Evolutionary conservation across 2,329 filamentous ascomycete genomes (phyloP), one percentile per base, ranked within the genome.

Genomic region (Aspergillus neoniger): DNA sequence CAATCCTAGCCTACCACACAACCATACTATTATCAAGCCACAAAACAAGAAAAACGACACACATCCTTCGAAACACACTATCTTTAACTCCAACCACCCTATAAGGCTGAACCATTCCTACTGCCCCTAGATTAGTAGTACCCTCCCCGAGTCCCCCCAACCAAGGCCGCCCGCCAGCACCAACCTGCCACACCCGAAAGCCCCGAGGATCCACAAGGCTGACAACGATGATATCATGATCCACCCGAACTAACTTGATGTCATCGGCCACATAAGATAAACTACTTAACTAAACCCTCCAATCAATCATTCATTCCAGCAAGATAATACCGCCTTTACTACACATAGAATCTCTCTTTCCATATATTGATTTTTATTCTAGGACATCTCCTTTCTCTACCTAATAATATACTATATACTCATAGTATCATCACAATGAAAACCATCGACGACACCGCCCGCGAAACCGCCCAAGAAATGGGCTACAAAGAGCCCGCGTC

Each of bases 141-240:
- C 28, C 28, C 28, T 30, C 30, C 30, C 28, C 28, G 8, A 30
- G 10, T 4, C 10, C 30, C 30, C 30, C 32, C 12, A 36, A 36
- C 32, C 32, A 36, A 36, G 32, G 10, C 32, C 32, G 32, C 32
- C 32, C 12, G 32, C 32, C 12, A 36, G 38, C 12, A 4, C 32
- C 32, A 36, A 52, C 8, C 9, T 17, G 9, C n/a, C 17, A 8
- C 17, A 12, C 30, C 30, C 50, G 21, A 44, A 44, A 23, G 5
- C 4, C 19, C 10, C 19, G 19, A 36, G 15, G 39, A 9, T 47
- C 53, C 53, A 55, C 53, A 55, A 32, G 43, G 55, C 55, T 57
- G 55, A 50, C 25, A 23, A 48, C 52, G 54, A 61, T 58, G 59
- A 61, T 58, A 61, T 61, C 59, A 57, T 61, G 32, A 36, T 36